phyloP scores from a whole-genome alignment of 2,329 filamentous ascomycete genomes.

The Aspergillus amoenus region DNA sequence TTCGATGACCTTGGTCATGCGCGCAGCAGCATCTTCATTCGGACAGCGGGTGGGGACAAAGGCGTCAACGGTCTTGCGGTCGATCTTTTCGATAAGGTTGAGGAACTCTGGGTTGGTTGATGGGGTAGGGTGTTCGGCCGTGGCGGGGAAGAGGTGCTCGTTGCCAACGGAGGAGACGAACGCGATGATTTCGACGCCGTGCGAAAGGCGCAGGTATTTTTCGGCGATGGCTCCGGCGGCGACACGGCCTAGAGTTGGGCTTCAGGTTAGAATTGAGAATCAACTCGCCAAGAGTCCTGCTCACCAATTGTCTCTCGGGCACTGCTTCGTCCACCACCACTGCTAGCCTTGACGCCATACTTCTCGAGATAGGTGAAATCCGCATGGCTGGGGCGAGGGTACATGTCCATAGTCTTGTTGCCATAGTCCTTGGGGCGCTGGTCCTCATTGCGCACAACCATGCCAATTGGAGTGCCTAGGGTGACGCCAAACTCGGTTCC shows the following conservation, averaged over 20 bases:
- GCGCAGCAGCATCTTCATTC: slow-evolving; percentile 59
- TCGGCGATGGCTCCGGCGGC: slow-evolving; percentile 90
- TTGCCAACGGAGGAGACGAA: slow-evolving; percentile 84
- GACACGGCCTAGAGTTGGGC: slow-evolving; percentile 60
- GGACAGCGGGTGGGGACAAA: slow-evolving; percentile 89
- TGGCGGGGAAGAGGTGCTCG: slow-evolving; percentile 73
- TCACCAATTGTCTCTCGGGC: slow-evolving; percentile 91
- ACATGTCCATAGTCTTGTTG: slow-evolving; percentile 83
- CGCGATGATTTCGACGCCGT: slow-evolving; percentile 87
- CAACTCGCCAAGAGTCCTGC: slow-evolving; percentile 8
- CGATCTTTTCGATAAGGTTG: slow-evolving; percentile 68
- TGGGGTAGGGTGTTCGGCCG: slow-evolving; percentile 64
- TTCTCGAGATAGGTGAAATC: slow-evolving; percentile 98
- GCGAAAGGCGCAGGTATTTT: slow-evolving; percentile 78
- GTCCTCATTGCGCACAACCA: slow-evolving; percentile 88
- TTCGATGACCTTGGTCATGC: slow-evolving; percentile 79
- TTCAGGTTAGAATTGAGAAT: neutral
- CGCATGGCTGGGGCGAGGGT: slow-evolving; percentile 87
- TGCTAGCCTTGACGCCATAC: slow-evolving; percentile 90
- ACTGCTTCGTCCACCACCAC: slow-evolving; percentile 83
- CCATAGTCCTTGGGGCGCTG: slow-evolving; percentile 91
- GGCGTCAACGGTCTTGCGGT: slow-evolving; percentile 73
- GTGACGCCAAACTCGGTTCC: slow-evolving; percentile 89
- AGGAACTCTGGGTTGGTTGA: slow-evolving; percentile 79
- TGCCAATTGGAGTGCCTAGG: slow-evolving; percentile 83